phyloP scores from a whole-genome alignment of 139 green algal species.

The Chlamydomonas sp. region DNA sequence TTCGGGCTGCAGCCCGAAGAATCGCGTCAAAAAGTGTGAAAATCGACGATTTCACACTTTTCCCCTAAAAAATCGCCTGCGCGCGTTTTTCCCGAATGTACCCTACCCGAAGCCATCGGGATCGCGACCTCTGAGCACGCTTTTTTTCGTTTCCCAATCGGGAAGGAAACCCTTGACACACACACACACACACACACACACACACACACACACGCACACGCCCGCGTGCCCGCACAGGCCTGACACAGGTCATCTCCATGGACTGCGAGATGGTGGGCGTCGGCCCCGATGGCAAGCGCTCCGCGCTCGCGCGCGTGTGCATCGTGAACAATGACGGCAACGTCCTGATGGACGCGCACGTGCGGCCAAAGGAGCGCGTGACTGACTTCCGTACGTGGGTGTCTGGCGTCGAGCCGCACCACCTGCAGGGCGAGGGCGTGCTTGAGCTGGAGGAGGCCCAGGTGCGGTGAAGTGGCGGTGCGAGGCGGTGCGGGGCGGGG shows the following conservation, averaged over 20 bases:
- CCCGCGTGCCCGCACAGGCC: too few species aligned
- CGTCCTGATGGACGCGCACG: slow-evolving; percentile 71
- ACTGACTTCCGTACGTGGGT: slow-evolving; percentile 71
- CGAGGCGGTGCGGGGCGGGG: neutral
- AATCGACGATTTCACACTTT: too few species aligned
- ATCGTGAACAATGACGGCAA: slow-evolving; percentile 72
- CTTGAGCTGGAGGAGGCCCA: slow-evolving; percentile 29
- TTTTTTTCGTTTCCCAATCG: too few species aligned
- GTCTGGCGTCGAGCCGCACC: slow-evolving; percentile 40
- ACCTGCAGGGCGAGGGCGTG: slow-evolving; percentile 15
- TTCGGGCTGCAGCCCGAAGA: too few species aligned
- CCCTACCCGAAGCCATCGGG: too few species aligned
- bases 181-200: neutral
- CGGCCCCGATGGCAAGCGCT: slow-evolving; percentile 47
- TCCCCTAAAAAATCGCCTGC: too few species aligned
- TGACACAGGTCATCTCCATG: slow-evolving; percentile 64
- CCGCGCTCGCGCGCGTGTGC: slow-evolving; percentile 63
- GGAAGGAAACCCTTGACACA: too few species aligned
- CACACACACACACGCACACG: neutral
- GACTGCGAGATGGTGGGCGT: slow-evolving; percentile 98
- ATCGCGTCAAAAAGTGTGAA: too few species aligned
- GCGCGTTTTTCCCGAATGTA: too few species aligned
- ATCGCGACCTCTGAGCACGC: too few species aligned
- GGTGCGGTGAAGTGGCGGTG: neutral
- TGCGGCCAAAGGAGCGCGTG: slow-evolving; percentile 58